Evolutionary conservation across 208 protist species (phyloP).

Genomic region (Acanthamoeba castellanii): DNA sequence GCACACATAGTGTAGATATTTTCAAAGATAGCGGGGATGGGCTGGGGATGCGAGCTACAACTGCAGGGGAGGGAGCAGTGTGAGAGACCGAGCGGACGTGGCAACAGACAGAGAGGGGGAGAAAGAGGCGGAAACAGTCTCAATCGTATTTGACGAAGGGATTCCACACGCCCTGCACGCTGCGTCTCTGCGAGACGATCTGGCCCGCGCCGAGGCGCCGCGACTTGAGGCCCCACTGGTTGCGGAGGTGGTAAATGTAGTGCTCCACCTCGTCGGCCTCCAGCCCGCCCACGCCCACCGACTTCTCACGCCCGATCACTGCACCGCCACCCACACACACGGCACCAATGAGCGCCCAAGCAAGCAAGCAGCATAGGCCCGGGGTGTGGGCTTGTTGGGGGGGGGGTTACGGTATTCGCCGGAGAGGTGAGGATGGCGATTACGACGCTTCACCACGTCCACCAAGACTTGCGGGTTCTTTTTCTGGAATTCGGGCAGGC

Average conservation of each 20-base stretch:
- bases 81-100: no score
- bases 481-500: slow-evolving; percentile 25
- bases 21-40: no score
- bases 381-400: not conserved
- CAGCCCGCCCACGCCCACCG: not conserved
- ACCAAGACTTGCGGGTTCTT: not conserved
- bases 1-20: no score
- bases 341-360: not conserved
- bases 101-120: no score
- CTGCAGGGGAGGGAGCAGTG: no score
- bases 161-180: slow-evolving; percentile 53
- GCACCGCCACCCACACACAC: not conserved
- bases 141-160: slow-evolving; percentile 38
- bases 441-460: slow-evolving; percentile 27
- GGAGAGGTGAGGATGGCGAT: not conserved
- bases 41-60: no score
- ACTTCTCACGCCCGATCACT: not conserved
- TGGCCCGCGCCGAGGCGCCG: slow-evolving; percentile 12
- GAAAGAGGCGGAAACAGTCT: no score
- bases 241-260: slow-evolving; percentile 9
- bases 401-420: not conserved
- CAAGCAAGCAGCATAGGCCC: not conserved
- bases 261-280: slow-evolving; percentile 36
- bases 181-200: slow-evolving; percentile 25
- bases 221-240: slow-evolving; percentile 12